Conservation (phyloP, 2,329 filamentous ascomycete species). For the Pyrenochaeta sp. region DNA sequence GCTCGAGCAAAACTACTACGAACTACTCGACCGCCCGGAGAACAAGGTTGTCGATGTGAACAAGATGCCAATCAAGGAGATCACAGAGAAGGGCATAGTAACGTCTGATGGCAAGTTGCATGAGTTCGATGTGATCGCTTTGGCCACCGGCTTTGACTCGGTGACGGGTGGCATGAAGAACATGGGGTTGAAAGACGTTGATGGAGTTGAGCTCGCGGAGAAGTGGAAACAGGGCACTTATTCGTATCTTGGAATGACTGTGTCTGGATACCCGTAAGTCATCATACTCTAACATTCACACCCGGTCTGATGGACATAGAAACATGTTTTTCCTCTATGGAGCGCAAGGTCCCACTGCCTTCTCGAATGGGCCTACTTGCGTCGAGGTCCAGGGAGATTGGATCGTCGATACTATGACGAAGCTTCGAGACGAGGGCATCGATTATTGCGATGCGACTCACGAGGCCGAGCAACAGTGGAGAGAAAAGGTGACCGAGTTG, state of each 20-base stretch:
- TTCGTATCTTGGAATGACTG: constrained; percentile 53
- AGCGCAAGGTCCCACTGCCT: constrained; percentile 56
- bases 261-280: constrained; percentile 46
- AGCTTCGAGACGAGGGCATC: constrained; percentile 47
- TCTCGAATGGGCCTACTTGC: constrained; percentile 56
- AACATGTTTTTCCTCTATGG: constrained; percentile 55
- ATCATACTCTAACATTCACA: background rate
- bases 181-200: constrained; percentile 47
- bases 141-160: constrained; percentile 57
- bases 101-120: constrained; percentile 50
- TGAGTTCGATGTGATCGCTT: constrained; percentile 54
- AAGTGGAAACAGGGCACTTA: constrained; percentile 53
- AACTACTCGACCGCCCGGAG: constrained; percentile 53
- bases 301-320: background rate
- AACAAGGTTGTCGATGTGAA: constrained; percentile 54
- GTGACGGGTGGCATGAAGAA: constrained; percentile 54
- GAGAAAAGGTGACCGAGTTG: constrained; percentile 48
- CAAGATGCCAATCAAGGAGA: constrained; percentile 49
- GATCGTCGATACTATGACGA: constrained; percentile 53
- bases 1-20: constrained; percentile 58
- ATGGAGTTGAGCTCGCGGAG: constrained; percentile 47
- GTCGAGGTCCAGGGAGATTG: constrained; percentile 56
- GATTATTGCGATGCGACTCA: constrained; percentile 51
- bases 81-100: constrained; percentile 50
- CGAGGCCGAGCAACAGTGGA: constrained; percentile 54